Conservation (phyloP, 2,329 filamentous ascomycete species). For the Eutypa lata region DNA sequence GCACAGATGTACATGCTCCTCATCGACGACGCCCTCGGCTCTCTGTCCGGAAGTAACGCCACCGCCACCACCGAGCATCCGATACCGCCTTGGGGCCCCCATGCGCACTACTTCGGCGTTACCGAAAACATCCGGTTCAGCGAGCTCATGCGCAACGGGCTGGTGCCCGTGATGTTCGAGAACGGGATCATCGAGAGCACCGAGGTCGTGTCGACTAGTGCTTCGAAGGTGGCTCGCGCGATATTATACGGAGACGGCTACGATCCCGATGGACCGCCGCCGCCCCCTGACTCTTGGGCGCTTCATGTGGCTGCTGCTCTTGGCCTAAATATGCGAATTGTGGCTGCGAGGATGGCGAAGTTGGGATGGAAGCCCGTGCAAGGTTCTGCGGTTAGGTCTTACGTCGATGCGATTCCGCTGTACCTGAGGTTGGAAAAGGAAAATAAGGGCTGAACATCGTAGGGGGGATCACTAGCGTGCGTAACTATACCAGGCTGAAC, state of each 20-base stretch:
- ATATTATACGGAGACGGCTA: slow-evolving; percentile 12
- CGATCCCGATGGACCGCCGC: slow-evolving; percentile 12
- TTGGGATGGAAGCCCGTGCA: slow-evolving; percentile 11
- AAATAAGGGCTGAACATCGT: neutral
- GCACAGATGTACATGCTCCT: slow-evolving; percentile 12
- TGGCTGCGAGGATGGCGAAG: slow-evolving; percentile 6
- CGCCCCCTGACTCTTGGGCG: slow-evolving; percentile 15
- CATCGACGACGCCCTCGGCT: slow-evolving; percentile 9
- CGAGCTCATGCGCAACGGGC: slow-evolving; percentile 4
- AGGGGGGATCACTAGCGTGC: too few species aligned
- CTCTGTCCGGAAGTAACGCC: neutral
- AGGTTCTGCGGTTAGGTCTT: slow-evolving; percentile 1
- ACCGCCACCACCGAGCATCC: neutral
- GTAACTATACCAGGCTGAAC: too few species aligned
- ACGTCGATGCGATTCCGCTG: neutral
- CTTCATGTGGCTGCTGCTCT: slow-evolving; percentile 14
- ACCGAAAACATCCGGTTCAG: slow-evolving; percentile 10
- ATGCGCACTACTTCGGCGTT: slow-evolving; percentile 16
- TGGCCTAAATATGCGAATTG: slow-evolving; percentile 14
- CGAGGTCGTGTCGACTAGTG: slow-evolving; percentile 9
- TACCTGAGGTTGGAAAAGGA: slow-evolving; percentile 3
- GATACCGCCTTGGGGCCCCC: slow-evolving; percentile 11
- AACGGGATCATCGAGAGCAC: slow-evolving; percentile 9
- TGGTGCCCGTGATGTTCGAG: slow-evolving; percentile 8
- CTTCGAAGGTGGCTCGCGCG: slow-evolving; percentile 12